Evolutionary conservation across 2,329 filamentous ascomycete genomes (phyloP).

Genomic region (Clonostachys rosea): DNA sequence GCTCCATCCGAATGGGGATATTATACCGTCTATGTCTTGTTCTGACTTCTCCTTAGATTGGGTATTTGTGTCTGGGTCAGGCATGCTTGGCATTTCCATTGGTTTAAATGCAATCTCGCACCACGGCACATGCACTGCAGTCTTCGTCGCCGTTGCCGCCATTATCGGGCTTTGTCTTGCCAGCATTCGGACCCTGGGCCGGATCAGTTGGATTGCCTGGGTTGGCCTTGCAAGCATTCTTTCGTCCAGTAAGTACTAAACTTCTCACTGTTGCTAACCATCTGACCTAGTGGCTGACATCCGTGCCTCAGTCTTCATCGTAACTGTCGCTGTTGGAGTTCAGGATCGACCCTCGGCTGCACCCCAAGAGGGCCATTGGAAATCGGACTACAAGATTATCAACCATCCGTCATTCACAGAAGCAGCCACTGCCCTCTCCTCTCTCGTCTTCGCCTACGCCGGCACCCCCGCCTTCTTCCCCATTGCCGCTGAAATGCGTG

Average conservation of each 20-base stretch:
- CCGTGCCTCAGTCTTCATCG: conserved; percentile 10
- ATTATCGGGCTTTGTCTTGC: conserved; percentile 19
- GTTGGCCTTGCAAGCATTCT: conserved; percentile 19
- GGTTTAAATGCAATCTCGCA: conserved; percentile 30
- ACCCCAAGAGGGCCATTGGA: conserved; percentile 10
- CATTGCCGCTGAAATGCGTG: conserved; percentile 24
- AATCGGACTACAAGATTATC: conserved; percentile 18
- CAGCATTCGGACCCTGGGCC: conserved; percentile 21
- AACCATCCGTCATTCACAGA: conserved; percentile 18
- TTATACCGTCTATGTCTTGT: neutral
- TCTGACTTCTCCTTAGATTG: conserved; percentile 3
- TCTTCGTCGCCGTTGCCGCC: conserved; percentile 28
- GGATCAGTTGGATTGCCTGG: conserved; percentile 25
- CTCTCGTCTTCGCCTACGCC: conserved; percentile 28
- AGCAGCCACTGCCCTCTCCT: conserved; percentile 19
- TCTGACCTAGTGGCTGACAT: neutral
- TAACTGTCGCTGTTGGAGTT: conserved; percentile 20
- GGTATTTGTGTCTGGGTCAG: conserved; percentile 24
- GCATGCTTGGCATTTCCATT: conserved; percentile 33
- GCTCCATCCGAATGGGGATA: neutral
- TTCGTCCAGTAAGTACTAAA: conserved; percentile 11
- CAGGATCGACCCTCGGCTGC: conserved; percentile 17
- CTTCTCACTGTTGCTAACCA: neutral
- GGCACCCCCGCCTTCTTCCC: conserved; percentile 26
- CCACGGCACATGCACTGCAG: conserved; percentile 30